A percentile compares a stretch with the other conserved stretches of the same genome.
phyloP scores from a whole-genome alignment of 805 yeast species.

The Blastobotrys americana region DNA sequence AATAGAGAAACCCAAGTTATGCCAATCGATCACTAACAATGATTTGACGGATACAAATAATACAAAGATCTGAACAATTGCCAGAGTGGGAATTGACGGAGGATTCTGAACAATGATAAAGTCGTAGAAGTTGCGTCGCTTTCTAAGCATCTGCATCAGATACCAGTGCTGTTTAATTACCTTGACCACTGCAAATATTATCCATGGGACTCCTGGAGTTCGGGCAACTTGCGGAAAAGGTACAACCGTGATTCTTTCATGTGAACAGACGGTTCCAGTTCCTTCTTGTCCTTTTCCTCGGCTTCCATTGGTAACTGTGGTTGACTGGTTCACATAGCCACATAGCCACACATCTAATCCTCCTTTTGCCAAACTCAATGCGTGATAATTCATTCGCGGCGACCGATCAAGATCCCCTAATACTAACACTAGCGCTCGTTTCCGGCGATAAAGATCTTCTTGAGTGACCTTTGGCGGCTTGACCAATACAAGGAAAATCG shows the following conservation, averaged over 20 bases:
- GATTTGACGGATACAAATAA: constrained; percentile 45
- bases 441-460: constrained; percentile 27
- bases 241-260: constrained; percentile 26
- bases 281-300: constrained; percentile 8
- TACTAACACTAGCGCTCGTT: constrained; percentile 68
- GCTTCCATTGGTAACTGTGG: no score
- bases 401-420: constrained; percentile 93
- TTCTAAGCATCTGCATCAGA: constrained; percentile 43
- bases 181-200: constrained; percentile 52
- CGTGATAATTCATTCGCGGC: constrained; percentile 91
- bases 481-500: constrained; percentile 15
- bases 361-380: constrained; percentile 56
- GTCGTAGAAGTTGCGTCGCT: constrained; percentile 49
- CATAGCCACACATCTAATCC: constrained; percentile 76
- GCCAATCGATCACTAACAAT: constrained; percentile 86
- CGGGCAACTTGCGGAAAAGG: constrained; percentile 25
- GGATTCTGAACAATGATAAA: constrained; percentile 76
- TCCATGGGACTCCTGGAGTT: constrained; percentile 39
- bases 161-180: constrained; percentile 48
- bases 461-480: constrained; percentile 8
- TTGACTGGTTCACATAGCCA: constrained; percentile 50
- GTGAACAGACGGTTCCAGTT: constrained; percentile 20
- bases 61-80: constrained; percentile 51
- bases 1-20: constrained; percentile 82
- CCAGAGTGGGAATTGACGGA: constrained; percentile 78